These are phyloP conservation scores for Phytopythium delawarense DNA, from an alignment of 352 stramenopile species.

Conservation along the genomic window DNA sequence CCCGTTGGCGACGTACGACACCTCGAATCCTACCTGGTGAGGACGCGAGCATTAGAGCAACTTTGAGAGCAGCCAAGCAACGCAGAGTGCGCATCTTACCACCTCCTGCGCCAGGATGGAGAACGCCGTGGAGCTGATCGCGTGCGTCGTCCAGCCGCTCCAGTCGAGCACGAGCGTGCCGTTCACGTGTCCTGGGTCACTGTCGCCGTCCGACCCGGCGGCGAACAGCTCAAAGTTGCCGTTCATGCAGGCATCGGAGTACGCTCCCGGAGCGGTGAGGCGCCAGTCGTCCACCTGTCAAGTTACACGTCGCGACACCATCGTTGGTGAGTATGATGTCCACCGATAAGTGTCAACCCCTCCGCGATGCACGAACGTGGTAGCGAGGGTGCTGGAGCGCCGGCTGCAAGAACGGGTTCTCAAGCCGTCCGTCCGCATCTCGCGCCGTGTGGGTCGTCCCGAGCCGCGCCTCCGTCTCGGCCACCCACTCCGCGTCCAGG, in stretches of 20 bases:
- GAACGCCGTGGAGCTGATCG: constrained; percentile 30
- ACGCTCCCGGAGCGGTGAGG: too few relatives aligned
- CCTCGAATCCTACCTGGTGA: constrained; percentile 12
- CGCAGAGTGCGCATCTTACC: too few relatives aligned
- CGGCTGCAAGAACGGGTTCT: constrained; percentile 33
- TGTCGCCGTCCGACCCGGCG: constrained; percentile 10
- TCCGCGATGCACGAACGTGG: constrained; percentile 10
- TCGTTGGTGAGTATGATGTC: too few relatives aligned
- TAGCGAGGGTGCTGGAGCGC: constrained; percentile 25
- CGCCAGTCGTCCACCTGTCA: too few relatives aligned
- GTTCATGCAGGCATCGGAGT: too few relatives aligned
- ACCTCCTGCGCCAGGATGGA: constrained; percentile 45
- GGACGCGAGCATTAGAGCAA: background rate
- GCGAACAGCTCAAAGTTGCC: constrained; percentile 11
- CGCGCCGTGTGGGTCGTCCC: constrained; percentile 14
- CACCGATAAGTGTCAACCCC: too few relatives aligned
- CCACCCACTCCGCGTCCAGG: constrained; percentile 31
- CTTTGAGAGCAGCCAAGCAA: background rate
- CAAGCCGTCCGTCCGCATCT: constrained; percentile 20
- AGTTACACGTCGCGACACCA: too few relatives aligned
- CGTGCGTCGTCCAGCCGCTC: constrained; percentile 38
- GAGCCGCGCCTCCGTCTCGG: constrained; percentile 17
- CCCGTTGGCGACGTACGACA: constrained; percentile 7
- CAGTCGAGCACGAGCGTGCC: constrained; percentile 26
- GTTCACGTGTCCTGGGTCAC: constrained; percentile 12